Percentiles rank a stretch among this genome's conserved stretches.
Conservation (phyloP, 257 asterid species). For the Scutellaria galericulata region DNA sequence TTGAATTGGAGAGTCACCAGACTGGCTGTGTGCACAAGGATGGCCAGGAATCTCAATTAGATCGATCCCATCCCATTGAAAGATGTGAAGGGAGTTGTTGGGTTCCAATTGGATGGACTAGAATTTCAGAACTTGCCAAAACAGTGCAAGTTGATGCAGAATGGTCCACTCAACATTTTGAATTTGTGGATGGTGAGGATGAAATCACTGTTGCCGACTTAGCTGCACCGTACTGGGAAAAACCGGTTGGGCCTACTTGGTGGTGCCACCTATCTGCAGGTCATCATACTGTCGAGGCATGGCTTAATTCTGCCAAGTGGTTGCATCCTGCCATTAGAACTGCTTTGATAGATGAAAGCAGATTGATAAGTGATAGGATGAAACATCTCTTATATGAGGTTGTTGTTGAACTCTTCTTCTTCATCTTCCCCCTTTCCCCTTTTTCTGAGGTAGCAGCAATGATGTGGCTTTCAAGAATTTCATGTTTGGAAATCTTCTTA, state of each 20-base stretch:
- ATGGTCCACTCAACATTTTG: constrained; percentile 62
- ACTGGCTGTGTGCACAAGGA: constrained; percentile 40
- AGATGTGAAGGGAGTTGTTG: constrained; percentile 62
- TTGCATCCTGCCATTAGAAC: constrained; percentile 91
- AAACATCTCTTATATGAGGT: constrained; percentile 89
- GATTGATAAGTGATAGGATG: constrained; percentile 90
- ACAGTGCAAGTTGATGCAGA: constrained; percentile 68
- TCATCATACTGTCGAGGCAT: constrained; percentile 71
- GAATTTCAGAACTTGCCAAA: constrained; percentile 74
- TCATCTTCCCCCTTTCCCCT: background rate
- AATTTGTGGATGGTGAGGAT: constrained; percentile 64
- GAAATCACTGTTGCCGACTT: constrained; percentile 87
- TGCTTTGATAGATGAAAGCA: constrained; percentile 91
- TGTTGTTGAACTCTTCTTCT: background rate
- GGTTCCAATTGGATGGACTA: constrained; percentile 92
- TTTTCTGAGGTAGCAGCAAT: constrained; percentile 14
- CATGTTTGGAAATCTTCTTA: constrained; percentile 4
- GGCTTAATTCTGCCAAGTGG: constrained; percentile 86
- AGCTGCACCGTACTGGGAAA: constrained; percentile 96
- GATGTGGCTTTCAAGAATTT: background rate
- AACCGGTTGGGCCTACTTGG: constrained; percentile 92
- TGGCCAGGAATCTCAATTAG: constrained; percentile 41
- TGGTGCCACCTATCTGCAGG: constrained; percentile 97
- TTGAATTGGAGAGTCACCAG: constrained; percentile 46
- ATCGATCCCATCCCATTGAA: constrained; percentile 36